A percentile compares a stretch with the other conserved stretches of the same genome.
phyloP scores from a whole-genome alignment of 2,329 filamentous ascomycete species.

The Aureobasidium vineae region DNA sequence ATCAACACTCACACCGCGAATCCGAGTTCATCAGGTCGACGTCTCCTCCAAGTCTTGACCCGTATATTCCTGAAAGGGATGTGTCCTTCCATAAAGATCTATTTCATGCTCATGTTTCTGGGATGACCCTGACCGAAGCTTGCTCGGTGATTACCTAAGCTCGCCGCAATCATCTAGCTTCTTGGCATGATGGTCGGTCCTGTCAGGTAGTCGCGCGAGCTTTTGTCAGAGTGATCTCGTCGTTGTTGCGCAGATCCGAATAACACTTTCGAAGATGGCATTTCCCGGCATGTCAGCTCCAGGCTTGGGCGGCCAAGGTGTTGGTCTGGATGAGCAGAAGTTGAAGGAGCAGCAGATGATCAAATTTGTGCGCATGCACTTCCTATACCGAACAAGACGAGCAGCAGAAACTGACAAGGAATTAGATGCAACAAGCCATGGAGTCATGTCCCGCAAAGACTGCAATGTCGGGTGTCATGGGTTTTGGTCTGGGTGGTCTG shows the following conservation, averaged over 20 bases:
- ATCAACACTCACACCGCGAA: not conserved
- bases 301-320: conserved; percentile 27
- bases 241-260: not conserved
- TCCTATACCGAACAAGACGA: not conserved
- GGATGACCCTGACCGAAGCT: not conserved
- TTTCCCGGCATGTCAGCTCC: conserved; percentile 27
- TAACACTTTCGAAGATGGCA: conserved; percentile 12
- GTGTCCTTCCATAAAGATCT: too few species aligned
- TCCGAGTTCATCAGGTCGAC: not conserved
- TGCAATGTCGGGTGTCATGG: conserved; percentile 85
- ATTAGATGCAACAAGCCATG: conserved; percentile 77
- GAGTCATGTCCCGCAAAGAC: conserved; percentile 91
- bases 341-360: conserved; percentile 51
- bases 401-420: not conserved
- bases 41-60: not conserved
- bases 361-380: conserved; percentile 42
- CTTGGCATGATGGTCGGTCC: conserved; percentile 1
- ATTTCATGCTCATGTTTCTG: not conserved
- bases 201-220: not conserved
- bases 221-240: not conserved
- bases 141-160: conserved; percentile 13
- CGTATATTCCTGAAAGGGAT: not conserved
- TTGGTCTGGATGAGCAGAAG: conserved; percentile 35
- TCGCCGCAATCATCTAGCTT: conserved; percentile 7
- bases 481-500: conserved; percentile 87